These are phyloP conservation scores for Naganishia friedmannii DNA, from an alignment of 768 basidiomycete species.

Conservation along the genomic window DNA sequence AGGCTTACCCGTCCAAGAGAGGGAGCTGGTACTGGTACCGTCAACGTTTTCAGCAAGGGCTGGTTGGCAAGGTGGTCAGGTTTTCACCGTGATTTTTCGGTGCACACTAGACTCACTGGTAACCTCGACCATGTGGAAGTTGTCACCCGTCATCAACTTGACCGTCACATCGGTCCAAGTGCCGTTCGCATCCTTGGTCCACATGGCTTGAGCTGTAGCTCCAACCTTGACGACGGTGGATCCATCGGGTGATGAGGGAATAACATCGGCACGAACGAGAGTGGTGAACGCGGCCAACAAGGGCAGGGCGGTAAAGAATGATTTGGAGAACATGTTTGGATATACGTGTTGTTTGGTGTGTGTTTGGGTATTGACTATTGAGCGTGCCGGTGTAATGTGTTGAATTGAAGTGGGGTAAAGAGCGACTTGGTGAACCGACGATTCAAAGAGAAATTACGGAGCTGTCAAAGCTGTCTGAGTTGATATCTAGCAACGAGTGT, in stretches of 20 bases:
- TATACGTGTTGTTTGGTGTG: not conserved
- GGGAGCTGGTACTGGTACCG: slow-evolving; percentile 38
- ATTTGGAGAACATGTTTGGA: slow-evolving; percentile 28
- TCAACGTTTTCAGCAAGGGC: slow-evolving; percentile 33
- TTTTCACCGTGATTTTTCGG: not conserved
- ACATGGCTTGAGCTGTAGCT: slow-evolving; percentile 36
- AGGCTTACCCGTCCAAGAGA: slow-evolving; percentile 19
- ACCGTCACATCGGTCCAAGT: slow-evolving; percentile 40
- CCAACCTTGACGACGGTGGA: slow-evolving; percentile 43
- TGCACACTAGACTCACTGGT: slow-evolving; percentile 19
- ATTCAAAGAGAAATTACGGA: not conserved
- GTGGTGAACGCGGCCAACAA: slow-evolving; percentile 26
- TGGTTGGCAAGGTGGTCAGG: not conserved
- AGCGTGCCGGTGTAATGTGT: not conserved
- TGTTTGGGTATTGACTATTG: not conserved
- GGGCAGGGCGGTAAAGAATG: slow-evolving; percentile 30
- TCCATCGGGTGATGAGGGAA: slow-evolving; percentile 43
- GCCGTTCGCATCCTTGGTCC: slow-evolving; percentile 40
- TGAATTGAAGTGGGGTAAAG: not conserved
- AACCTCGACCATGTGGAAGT: slow-evolving; percentile 39
- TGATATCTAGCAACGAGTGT: slow-evolving; percentile 21
- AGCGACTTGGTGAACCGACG: slow-evolving; percentile 13
- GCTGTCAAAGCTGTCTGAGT: not conserved
- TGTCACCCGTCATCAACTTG: slow-evolving; percentile 48
- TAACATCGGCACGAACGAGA: slow-evolving; percentile 36